Conservation (phyloP, 345 rosid genomes). For the Mangifera indica region DNA sequence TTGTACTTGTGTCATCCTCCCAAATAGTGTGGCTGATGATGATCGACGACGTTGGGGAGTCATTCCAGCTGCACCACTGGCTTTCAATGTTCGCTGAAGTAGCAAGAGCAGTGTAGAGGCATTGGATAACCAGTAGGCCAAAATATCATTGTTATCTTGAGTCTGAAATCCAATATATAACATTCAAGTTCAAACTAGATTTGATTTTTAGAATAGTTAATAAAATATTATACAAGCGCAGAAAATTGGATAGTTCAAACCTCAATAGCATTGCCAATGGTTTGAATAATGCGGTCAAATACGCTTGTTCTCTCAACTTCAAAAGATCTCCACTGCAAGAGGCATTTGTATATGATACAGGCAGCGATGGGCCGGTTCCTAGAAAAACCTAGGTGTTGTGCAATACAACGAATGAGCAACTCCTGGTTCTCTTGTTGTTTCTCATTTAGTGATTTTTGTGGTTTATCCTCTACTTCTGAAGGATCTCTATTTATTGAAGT, state of each 20-base stretch:
- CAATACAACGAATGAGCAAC: slow-evolving; percentile 87
- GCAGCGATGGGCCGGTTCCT: slow-evolving; percentile 85
- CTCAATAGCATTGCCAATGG: slow-evolving; percentile 90
- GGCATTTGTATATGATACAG: slow-evolving; percentile 89
- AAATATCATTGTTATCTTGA: slow-evolving; percentile 75
- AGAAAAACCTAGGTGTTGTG: slow-evolving; percentile 81
- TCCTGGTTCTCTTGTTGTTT: slow-evolving; percentile 97
- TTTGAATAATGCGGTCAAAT: slow-evolving; percentile 90
- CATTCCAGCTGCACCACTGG: slow-evolving; percentile 96
- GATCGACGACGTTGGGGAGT: slow-evolving; percentile 96
- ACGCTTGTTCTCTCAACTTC: slow-evolving; percentile 93
- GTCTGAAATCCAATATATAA: slow-evolving; percentile 47
- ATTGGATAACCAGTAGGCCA: slow-evolving; percentile 95
- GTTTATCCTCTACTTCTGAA: slow-evolving; percentile 72
- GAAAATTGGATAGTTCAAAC: slow-evolving; percentile 36
- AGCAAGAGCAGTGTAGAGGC: slow-evolving; percentile 89
- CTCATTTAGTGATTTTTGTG: slow-evolving; percentile 85
- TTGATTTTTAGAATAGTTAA: background rate
- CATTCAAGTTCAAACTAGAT: slow-evolving; percentile 21
- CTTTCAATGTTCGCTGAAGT: slow-evolving; percentile 88
- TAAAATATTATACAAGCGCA: background rate
- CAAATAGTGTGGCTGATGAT: slow-evolving; percentile 89
- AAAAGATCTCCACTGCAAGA: slow-evolving; percentile 94
- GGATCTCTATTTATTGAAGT: slow-evolving; percentile 64
- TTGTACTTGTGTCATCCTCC: slow-evolving; percentile 82